A percentile compares a stretch with the other conserved stretches of the same genome.
These are phyloP conservation scores for Henckelia pumila DNA, from an alignment of 257 asterid genomes.

Conservation along the genomic window DNA sequence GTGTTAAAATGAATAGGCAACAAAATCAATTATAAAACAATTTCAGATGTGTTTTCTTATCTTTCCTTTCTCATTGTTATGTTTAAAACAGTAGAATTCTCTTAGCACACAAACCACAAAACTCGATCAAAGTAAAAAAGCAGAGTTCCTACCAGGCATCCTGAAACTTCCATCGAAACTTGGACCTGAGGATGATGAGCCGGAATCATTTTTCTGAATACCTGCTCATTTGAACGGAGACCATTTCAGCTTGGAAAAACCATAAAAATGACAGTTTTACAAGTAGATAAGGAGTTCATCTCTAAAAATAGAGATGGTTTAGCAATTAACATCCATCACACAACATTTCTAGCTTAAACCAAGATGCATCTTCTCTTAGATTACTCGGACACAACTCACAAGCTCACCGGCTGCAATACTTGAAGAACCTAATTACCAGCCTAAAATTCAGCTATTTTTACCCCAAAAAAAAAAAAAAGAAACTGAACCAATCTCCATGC, in stretches of 20 bases:
- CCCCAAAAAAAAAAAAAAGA: background rate
- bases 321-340: background rate
- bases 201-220: constrained; percentile 43
- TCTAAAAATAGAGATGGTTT: background rate
- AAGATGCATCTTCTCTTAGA: background rate
- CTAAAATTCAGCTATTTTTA: background rate
- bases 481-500: background rate
- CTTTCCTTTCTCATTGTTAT: background rate
- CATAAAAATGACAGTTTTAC: background rate
- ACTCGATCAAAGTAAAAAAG: constrained; percentile 26
- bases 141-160: constrained; percentile 44
- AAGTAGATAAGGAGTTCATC: background rate
- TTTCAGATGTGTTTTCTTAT: background rate
- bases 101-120: background rate
- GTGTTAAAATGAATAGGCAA: background rate
- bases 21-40: background rate
- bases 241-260: background rate
- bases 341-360: background rate
- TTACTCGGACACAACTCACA: background rate
- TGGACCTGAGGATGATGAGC: constrained; percentile 53
- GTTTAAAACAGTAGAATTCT: background rate
- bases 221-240: constrained; percentile 33
- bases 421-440: background rate
- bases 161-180: constrained; percentile 71
- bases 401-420: background rate